Evolutionary conservation across 1,284 basidiomycete genomes (phyloP).

Genomic region (Heterobasidion parviporum): DNA sequence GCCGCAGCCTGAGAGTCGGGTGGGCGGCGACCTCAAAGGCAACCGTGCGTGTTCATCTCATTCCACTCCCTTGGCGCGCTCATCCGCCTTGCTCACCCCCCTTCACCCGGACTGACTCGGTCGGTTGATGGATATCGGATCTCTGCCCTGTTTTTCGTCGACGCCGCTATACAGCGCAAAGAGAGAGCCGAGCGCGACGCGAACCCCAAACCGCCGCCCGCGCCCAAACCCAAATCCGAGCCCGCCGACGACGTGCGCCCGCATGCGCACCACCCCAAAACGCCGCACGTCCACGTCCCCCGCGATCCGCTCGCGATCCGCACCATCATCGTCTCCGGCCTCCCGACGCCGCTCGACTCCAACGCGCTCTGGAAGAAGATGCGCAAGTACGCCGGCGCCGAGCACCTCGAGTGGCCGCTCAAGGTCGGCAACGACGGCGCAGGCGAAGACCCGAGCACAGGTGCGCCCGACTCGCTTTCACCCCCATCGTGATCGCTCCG

Average conservation of each 20-base stretch:
- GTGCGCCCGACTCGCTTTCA: slow-evolving; percentile 13
- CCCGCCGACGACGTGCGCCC: slow-evolving; percentile 3
- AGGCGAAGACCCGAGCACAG: slow-evolving; percentile 31
- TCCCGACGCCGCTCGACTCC: slow-evolving; percentile 62
- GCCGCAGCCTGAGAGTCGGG: slow-evolving; percentile 64
- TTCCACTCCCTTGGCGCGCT: too few species aligned
- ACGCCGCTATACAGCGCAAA: slow-evolving; percentile 14
- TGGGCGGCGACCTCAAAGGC: slow-evolving; percentile 71
- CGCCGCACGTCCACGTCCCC: slow-evolving; percentile 26
- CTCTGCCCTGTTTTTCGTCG: too few species aligned
- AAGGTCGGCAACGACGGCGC: slow-evolving; percentile 29
- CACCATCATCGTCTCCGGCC: slow-evolving; percentile 72
- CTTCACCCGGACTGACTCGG: too few species aligned
- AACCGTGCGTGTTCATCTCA: slow-evolving; percentile 20
- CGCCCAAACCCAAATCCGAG: slow-evolving; percentile 25
- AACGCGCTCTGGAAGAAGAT: slow-evolving; percentile 86
- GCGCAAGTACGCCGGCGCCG: slow-evolving; percentile 67
- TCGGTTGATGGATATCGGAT: too few species aligned
- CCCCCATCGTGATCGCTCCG: too few species aligned
- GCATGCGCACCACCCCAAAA: slow-evolving; percentile 17
- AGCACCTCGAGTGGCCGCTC: slow-evolving; percentile 65
- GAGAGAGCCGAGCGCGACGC: slow-evolving; percentile 23
- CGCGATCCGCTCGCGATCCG: slow-evolving; percentile 74
- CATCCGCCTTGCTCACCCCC: too few species aligned
- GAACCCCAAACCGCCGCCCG: slow-evolving; percentile 3